These are phyloP conservation scores for Xenoacremonium recifei DNA, from an alignment of 2,329 filamentous ascomycete genomes.

Conservation along the genomic window DNA sequence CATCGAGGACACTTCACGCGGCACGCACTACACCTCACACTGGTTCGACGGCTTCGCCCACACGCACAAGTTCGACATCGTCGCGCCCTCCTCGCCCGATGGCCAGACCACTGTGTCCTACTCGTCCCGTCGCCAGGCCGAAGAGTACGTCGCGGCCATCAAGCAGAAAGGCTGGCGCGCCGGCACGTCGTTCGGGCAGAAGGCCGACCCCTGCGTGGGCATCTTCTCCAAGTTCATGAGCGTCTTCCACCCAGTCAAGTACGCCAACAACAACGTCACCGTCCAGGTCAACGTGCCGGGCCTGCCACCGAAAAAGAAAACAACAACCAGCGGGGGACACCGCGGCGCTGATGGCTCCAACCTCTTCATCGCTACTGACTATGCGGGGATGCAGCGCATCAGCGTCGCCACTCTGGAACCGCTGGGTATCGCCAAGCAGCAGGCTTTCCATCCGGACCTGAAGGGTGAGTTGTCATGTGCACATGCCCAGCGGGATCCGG, in stretches of 20 bases:
- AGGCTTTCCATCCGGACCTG: conserved; percentile 63
- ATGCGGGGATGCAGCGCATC: conserved; percentile 55
- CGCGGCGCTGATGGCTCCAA: conserved; percentile 38
- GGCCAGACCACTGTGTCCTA: conserved; percentile 54
- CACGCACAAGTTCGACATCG: conserved; percentile 70
- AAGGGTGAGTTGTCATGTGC: conserved; percentile 66
- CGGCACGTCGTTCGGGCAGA: conserved; percentile 66
- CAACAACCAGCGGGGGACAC: conserved; percentile 33
- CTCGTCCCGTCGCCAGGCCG: conserved; percentile 67
- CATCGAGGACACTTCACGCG: conserved; percentile 55
- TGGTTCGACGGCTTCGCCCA: conserved; percentile 82
- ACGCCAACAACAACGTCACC: conserved; percentile 61
- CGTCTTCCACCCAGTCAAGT: conserved; percentile 43
- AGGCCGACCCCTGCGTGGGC: conserved; percentile 70
- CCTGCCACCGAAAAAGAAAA: conserved; percentile 28
- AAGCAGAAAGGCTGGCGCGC: conserved; percentile 56
- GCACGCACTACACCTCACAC: conserved; percentile 63
- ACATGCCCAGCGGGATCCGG: conserved; percentile 69
- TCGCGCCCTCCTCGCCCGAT: conserved; percentile 34
- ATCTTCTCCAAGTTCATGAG: conserved; percentile 71
- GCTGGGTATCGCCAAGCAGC: conserved; percentile 60
- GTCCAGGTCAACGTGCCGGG: conserved; percentile 65
- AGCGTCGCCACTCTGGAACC: conserved; percentile 73
- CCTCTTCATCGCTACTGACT: conserved; percentile 59
- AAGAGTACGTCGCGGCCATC: conserved; percentile 60